Conservation (phyloP, 345 rosid species). For the Linum usitatissimum region DNA sequence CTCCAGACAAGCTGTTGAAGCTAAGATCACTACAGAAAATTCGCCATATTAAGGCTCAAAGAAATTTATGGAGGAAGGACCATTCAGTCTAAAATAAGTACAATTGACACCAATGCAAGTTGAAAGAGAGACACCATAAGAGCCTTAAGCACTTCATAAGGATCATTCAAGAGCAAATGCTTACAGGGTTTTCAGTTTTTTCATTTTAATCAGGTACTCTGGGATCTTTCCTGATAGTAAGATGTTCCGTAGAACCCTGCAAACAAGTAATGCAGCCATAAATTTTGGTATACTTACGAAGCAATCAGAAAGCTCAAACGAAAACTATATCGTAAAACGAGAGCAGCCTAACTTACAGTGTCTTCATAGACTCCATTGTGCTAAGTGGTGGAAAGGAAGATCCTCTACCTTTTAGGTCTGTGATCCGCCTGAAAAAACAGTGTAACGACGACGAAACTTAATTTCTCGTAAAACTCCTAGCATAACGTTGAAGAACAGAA, state of each 20-base stretch:
- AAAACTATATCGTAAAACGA: background rate
- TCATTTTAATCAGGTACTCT: constrained; percentile 39
- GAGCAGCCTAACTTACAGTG: constrained; percentile 47
- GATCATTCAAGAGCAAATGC: constrained; percentile 15
- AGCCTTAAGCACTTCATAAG: background rate
- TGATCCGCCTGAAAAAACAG: constrained; percentile 48
- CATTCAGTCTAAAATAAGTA: background rate
- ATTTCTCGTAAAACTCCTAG: constrained; percentile 4
- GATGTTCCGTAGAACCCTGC: constrained; percentile 63
- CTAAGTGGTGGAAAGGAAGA: constrained; percentile 49
- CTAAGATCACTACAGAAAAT: constrained; percentile 66
- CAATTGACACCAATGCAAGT: background rate
- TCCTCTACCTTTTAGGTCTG: constrained; percentile 49
- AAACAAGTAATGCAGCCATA: constrained; percentile 9
- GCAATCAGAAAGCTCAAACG: background rate
- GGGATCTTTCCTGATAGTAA: constrained; percentile 52
- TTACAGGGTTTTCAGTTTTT: constrained; percentile 65
- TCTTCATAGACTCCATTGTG: constrained; percentile 49
- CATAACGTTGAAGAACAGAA: background rate
- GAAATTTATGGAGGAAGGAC: background rate
- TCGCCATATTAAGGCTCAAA: background rate
- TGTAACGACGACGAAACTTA: background rate
- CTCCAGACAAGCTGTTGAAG: constrained; percentile 59
- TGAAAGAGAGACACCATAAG: background rate
- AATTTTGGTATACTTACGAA: background rate